These are phyloP conservation scores for Epichloe baconii DNA, from an alignment of 2,329 filamentous ascomycete genomes.

Conservation along the genomic window DNA sequence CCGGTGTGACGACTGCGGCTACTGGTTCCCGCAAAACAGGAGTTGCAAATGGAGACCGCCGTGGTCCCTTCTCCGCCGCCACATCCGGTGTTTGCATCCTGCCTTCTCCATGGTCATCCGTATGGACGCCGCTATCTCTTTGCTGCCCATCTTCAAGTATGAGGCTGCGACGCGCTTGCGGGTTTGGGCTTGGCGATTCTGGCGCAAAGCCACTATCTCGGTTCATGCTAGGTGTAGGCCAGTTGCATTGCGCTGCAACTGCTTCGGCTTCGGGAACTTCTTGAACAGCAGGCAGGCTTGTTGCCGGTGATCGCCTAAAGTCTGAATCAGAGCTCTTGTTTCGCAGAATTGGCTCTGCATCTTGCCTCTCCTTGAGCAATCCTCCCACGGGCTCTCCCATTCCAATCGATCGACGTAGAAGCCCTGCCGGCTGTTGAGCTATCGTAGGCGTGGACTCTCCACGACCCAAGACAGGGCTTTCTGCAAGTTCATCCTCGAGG, in stretches of 20 bases:
- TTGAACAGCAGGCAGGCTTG: constrained; percentile 37
- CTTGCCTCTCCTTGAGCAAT: constrained; percentile 19
- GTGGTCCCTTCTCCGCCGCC: constrained; percentile 14
- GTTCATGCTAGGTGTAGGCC: constrained; percentile 23
- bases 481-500: constrained; percentile 17
- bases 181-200: constrained; percentile 29
- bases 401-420: constrained; percentile 19
- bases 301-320: constrained; percentile 28
- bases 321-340: constrained; percentile 20
- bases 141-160: constrained; percentile 21
- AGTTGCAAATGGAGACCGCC: constrained; percentile 22
- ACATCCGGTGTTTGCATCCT: constrained; percentile 17
- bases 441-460: constrained; percentile 11
- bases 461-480: constrained; percentile 27
- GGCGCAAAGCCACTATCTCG: constrained; percentile 20
- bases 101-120: constrained; percentile 32
- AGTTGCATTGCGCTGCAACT: constrained; percentile 12
- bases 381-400: constrained; percentile 17
- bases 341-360: constrained; percentile 11
- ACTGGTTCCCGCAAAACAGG: constrained; percentile 28
- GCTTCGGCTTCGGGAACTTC: constrained; percentile 36
- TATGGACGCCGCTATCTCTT: constrained; percentile 44
- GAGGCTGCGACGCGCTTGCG: constrained; percentile 23
- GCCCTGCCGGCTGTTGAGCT: constrained; percentile 10
- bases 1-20: constrained; percentile 24